These are phyloP conservation scores for Scheffersomyces stambukii DNA, from an alignment of 1,139 yeast genomes.

Conservation along the genomic window DNA sequence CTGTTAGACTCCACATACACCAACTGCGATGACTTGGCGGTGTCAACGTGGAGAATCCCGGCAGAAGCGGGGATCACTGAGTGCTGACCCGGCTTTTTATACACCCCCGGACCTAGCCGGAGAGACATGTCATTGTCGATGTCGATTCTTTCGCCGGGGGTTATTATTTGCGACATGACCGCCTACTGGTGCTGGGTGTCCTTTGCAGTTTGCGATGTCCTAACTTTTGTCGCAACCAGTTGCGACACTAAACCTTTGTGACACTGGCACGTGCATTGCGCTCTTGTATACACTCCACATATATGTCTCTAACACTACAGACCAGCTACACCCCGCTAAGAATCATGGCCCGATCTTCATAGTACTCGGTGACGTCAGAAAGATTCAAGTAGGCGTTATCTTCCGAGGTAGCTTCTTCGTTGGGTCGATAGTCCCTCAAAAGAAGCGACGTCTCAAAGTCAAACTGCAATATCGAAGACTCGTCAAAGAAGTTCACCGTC, in stretches of 20 bases:
- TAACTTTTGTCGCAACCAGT: no score
- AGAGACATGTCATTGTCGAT: no score
- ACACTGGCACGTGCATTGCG: no score
- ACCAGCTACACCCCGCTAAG: constrained; percentile 6
- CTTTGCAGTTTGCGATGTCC: no score
- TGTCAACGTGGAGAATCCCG: constrained; percentile 28
- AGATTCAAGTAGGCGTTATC: constrained; percentile 4
- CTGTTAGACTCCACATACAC: constrained; percentile 46
- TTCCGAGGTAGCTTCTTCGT: no score
- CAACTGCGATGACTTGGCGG: constrained; percentile 28
- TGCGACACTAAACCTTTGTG: no score
- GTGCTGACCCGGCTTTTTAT: constrained; percentile 33
- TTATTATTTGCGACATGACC: no score
- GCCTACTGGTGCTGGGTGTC: no score
- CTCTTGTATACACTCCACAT: no score
- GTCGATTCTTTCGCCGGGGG: no score
- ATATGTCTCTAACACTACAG: neutral
- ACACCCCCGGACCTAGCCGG: constrained; percentile 47
- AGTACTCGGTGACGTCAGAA: constrained; percentile 12
- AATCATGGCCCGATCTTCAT: constrained; percentile 12
- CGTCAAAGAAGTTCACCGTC: constrained; percentile 23
- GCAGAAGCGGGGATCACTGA: constrained; percentile 36
- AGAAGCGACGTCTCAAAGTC: constrained; percentile 23
- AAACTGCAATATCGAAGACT: constrained; percentile 18
- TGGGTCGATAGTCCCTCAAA: constrained; percentile 27